Evolutionary conservation across 768 basidiomycete genomes (phyloP), one percentile per base, ranked within the genome.

Genomic region (Crassisporium funariophilum): DNA sequence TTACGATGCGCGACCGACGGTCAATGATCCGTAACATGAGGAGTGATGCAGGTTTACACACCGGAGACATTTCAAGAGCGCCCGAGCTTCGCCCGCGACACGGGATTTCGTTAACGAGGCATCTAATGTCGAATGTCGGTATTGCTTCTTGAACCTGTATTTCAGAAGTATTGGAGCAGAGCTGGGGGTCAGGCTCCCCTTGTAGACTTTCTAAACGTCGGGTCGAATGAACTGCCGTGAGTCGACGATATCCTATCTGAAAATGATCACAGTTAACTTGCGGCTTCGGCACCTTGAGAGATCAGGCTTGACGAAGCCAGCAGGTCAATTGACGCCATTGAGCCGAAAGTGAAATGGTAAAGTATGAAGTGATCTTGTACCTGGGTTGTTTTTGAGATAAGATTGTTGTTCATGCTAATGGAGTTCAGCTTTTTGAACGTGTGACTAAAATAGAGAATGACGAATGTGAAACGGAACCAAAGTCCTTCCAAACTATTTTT

Each of bases 131-230:
- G 88, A 79, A 65, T 99, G 95, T 19, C 97, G 79, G 62, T 98
- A 98, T 9, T 76, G 72, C 64, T 99, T 98, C 6, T 79, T 73
- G 68, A 98, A 98, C n/a, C 95, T 83, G 63, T 98, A 72, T 68
- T 99, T 99, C 46, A 97, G 62, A 8, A 91, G 67, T 12, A 90
- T 66, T 11, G 79, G 75, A 0, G 65, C 42, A 8, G 63, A 57
- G 49, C 62, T 59, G 23, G 67, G 38, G 12, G 66, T 63, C 17
- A 88, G 57, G 38, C 59, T 60, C 4, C 74, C 73, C 61, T 81
- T 82, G 73, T 83, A 91, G 35, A 89, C 80, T 78, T 82, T 91
- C 88, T 90, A 31, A 31, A 31, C 10, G 49, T 61, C 49, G 48
- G 61, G 53, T 61, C 57, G 59, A 56, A 70, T 46, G 38, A 61